Base-by-base conservation (phyloP, 1,139 yeast species). In the Pichia norvegensis region DNA sequence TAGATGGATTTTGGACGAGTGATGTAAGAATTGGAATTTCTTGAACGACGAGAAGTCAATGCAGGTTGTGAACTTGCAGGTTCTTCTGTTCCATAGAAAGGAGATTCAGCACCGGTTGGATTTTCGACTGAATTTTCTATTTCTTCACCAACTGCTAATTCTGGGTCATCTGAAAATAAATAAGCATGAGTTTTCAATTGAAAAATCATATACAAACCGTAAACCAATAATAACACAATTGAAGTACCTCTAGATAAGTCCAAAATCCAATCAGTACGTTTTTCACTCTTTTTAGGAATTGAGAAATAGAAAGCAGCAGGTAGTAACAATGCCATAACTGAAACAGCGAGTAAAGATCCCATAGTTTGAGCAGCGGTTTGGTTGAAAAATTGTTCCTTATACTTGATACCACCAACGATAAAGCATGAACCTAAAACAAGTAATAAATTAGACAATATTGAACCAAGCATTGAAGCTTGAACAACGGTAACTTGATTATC, bases 301-400 rank as follows among this genome's bases (percentile, higher is more conserved):
- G 92, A 76, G 13, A 95, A 87, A 62, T 85, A 88, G 76, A 90
- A 92, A 0, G 97, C 97, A 4, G 98, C 97, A 4, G 98, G 98
- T 50, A 92, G 81, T 59, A 92, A 67, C 56, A 92, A 72, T 1
- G 96, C 88, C 33, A 92, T 83, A 40, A 94, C 83, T 0, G 96
- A 87, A 51, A 92, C 78, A 1, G 95, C 95, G 81, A 92, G 78
- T 55, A 92, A 73, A 3, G 96, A 86, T 29, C 92, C 80, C 97
- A 94, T 92, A 19, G 97, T 88, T 62, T 92, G 97, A 8, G 98
- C 98, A 11, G 90, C 97, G 0, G 97, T 90, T 65, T 84, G 95
- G 69, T 90, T 90, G 68, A 94, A 92, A 4, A 76, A 75, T 65
- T 92, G 98, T 63, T 85, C 95, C 39, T 81, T 74, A 51, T 94